A percentile compares a stretch with the other conserved stretches of the same genome.
Evolutionary conservation across 805 yeast species (phyloP).

Genomic region (Zygosaccharomyces bisporus): DNA sequence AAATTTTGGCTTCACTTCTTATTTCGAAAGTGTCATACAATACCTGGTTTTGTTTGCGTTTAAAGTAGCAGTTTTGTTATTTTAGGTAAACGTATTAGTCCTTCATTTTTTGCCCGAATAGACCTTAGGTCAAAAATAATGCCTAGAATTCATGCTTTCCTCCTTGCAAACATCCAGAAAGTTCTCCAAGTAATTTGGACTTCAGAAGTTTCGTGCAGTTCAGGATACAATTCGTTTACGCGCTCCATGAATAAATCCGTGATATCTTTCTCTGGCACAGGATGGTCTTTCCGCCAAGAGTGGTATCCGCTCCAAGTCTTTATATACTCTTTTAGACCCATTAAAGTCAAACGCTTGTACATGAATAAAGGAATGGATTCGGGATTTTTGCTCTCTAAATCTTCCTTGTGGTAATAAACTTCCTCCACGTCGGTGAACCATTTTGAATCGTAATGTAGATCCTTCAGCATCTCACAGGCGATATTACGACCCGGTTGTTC

Average conservation of each 20-base stretch:
- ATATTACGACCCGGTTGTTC: constrained; percentile 9
- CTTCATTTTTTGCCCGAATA: no score
- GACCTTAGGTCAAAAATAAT: neutral
- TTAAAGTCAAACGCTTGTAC: constrained; percentile 44
- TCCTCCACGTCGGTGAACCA: constrained; percentile 42
- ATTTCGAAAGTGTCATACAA: no score
- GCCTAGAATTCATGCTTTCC: neutral
- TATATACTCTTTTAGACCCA: constrained; percentile 48
- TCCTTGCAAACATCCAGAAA: constrained; percentile 28
- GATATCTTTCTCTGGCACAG: constrained; percentile 42
- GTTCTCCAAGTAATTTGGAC: constrained; percentile 30
- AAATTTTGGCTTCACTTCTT: no score
- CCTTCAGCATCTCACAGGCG: constrained; percentile 37
- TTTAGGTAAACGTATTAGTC: no score
- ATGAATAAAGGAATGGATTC: constrained; percentile 32
- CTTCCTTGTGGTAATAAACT: constrained; percentile 26
- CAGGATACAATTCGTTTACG: constrained; percentile 36
- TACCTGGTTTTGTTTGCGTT: no score
- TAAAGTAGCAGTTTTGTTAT: no score
- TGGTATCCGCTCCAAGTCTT: constrained; percentile 67
- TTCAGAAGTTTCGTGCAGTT: constrained; percentile 12
- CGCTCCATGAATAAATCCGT: constrained; percentile 44
- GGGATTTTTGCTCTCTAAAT: constrained; percentile 1
- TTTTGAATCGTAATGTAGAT: constrained; percentile 44
- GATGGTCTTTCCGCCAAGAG: constrained; percentile 48